Evolutionary conservation across 768 basidiomycete species (phyloP).

Genomic region (Cantharellus cinnabarinus): DNA sequence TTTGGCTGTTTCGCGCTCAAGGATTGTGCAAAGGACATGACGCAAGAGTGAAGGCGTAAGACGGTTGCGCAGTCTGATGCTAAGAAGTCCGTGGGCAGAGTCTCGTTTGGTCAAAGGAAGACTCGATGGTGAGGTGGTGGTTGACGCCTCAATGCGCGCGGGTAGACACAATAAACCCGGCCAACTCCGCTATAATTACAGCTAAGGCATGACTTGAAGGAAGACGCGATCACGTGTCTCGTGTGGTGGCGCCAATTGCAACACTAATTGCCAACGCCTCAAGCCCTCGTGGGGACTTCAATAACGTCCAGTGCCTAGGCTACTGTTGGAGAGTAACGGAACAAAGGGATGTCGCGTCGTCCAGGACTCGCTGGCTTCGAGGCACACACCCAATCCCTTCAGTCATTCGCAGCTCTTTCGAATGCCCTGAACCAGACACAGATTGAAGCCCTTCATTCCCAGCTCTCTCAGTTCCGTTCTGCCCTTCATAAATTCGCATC

Average conservation of each 20-base stretch:
- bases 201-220: too few relatives aligned
- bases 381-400: slow-evolving; percentile 60
- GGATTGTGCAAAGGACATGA: background rate
- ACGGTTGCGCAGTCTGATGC: too few relatives aligned
- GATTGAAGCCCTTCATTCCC: slow-evolving; percentile 55
- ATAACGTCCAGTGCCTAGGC: too few relatives aligned
- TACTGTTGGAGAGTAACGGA: too few relatives aligned
- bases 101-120: too few relatives aligned
- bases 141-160: background rate
- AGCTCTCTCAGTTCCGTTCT: slow-evolving; percentile 67
- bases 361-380: slow-evolving; percentile 81
- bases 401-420: slow-evolving; percentile 68
- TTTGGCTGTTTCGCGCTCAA: background rate
- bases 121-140: background rate
- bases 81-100: too few relatives aligned
- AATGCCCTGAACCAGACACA: slow-evolving; percentile 56
- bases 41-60: background rate
- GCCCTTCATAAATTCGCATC: slow-evolving; percentile 63
- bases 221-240: too few relatives aligned
- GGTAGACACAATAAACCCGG: too few relatives aligned
- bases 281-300: background rate
- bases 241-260: background rate
- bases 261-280: background rate
- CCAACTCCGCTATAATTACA: too few relatives aligned
- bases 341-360: slow-evolving; percentile 36